Percentiles rank a stretch among this genome's conserved stretches.
Evolutionary conservation across 1,139 yeast genomes (phyloP).

Genomic region (Saccharomyces uvarum): DNA sequence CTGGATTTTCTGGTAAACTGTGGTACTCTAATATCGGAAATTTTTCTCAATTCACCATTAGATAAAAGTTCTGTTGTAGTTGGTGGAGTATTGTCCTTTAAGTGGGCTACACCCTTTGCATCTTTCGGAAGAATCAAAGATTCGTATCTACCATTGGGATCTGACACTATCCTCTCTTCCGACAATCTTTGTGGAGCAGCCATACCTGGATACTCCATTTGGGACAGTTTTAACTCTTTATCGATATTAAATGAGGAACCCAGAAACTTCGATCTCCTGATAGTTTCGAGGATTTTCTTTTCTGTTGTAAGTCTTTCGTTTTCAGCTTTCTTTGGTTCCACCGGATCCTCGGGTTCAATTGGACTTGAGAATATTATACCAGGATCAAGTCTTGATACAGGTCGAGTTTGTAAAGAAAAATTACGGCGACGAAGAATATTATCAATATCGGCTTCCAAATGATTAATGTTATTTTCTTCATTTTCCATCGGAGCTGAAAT

Average conservation of each 20-base stretch:
- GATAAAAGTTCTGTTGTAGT: not conserved
- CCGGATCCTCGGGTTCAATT: slow-evolving; percentile 1
- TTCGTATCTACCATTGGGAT: slow-evolving; percentile 12
- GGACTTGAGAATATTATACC: slow-evolving; percentile 25
- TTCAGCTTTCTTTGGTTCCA: slow-evolving; percentile 4
- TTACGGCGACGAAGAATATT: slow-evolving; percentile 32
- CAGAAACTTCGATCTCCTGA: slow-evolving; percentile 37
- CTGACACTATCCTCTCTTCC: slow-evolving; percentile 13
- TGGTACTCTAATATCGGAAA: slow-evolving; percentile 60
- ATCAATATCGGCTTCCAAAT: slow-evolving; percentile 16
- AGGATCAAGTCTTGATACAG: slow-evolving; percentile 68
- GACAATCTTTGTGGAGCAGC: slow-evolving; percentile 3
- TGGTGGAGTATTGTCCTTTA: slow-evolving; percentile 19
- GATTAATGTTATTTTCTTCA: slow-evolving; percentile 16
- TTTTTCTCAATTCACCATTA: slow-evolving; percentile 35
- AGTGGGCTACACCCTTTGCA: slow-evolving; percentile 21
- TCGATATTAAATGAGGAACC: slow-evolving; percentile 39
- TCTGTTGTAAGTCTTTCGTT: slow-evolving; percentile 16
- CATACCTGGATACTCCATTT: slow-evolving; percentile 14
- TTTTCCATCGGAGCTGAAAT: slow-evolving; percentile 33
- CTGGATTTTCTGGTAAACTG: slow-evolving; percentile 63
- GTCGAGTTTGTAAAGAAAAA: slow-evolving; percentile 42
- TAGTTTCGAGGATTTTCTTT: slow-evolving; percentile 32
- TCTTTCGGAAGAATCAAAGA: slow-evolving; percentile 22
- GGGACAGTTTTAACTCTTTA: slow-evolving; percentile 37